Conservation (phyloP, 192 early-diverging fungal species). For the Umbelopsis sp. region DNA sequence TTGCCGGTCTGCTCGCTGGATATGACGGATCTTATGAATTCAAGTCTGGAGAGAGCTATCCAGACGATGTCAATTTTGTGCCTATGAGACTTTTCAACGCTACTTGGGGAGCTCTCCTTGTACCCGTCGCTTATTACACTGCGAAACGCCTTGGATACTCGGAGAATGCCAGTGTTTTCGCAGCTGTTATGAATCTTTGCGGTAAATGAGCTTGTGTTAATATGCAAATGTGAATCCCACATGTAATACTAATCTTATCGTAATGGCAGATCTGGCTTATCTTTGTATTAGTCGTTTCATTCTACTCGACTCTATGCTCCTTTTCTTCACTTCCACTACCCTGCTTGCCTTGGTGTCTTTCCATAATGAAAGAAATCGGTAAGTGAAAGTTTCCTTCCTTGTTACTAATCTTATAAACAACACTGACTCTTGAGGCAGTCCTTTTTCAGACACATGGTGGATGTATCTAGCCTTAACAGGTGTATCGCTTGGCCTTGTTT, state of each 20-base stretch:
- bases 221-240: slow-evolving; percentile 29
- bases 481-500: slow-evolving; percentile 80
- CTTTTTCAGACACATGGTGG: slow-evolving; percentile 91
- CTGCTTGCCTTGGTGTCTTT: slow-evolving; percentile 74
- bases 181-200: slow-evolving; percentile 80
- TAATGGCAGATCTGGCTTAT: slow-evolving; percentile 66
- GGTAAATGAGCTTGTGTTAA: slow-evolving; percentile 47
- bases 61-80: slow-evolving; percentile 77
- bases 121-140: slow-evolving; percentile 91
- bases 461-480: slow-evolving; percentile 87
- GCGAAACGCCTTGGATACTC: slow-evolving; percentile 74
- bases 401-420: not conserved
- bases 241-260: slow-evolving; percentile 14
- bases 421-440: slow-evolving; percentile 41
- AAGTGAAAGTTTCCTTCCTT: slow-evolving; percentile 6
- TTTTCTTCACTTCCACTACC: slow-evolving; percentile 81
- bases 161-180: slow-evolving; percentile 64
- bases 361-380: slow-evolving; percentile 70
- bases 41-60: slow-evolving; percentile 78
- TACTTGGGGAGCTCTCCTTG: slow-evolving; percentile 84
- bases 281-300: slow-evolving; percentile 87
- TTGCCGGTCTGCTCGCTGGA: slow-evolving; percentile 80
- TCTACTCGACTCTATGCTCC: slow-evolving; percentile 92
- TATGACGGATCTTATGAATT: slow-evolving; percentile 90
- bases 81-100: slow-evolving; percentile 92